Conservation (phyloP, 805 yeast genomes). For the Nakazawaea laoshanensis region DNA sequence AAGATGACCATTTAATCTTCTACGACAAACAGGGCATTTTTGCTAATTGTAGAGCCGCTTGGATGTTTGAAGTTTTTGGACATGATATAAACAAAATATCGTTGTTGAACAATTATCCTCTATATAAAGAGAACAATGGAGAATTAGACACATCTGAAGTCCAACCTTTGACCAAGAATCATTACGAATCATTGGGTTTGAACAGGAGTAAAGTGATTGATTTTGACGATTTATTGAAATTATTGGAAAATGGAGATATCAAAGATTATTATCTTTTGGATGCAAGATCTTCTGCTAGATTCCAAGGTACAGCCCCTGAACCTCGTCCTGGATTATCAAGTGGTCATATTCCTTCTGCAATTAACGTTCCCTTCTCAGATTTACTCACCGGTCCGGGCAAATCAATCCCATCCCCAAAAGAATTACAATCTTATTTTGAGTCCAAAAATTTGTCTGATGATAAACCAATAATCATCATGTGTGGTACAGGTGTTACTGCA, state of each 20-base stretch:
- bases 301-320: constrained; percentile 75
- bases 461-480: constrained; percentile 76
- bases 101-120: constrained; percentile 60
- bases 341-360: constrained; percentile 84
- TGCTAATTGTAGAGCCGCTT: constrained; percentile 85
- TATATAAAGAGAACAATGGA: constrained; percentile 13
- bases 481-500: constrained; percentile 97
- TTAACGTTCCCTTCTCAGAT: constrained; percentile 64
- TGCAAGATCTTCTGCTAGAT: constrained; percentile 73
- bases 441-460: constrained; percentile 27
- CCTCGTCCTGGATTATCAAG: constrained; percentile 83
- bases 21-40: constrained; percentile 84
- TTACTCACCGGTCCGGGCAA: constrained; percentile 40
- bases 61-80: constrained; percentile 80
- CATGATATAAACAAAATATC: constrained; percentile 48
- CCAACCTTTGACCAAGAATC: constrained; percentile 10
- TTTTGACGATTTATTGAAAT: constrained; percentile 55
- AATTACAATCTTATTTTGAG: constrained; percentile 38
- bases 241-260: constrained; percentile 42
- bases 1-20: constrained; percentile 57
- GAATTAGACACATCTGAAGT: constrained; percentile 16
- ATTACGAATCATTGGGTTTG: constrained; percentile 29
- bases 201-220: constrained; percentile 44
- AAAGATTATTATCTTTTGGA: constrained; percentile 54
- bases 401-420: constrained; percentile 37